Conservation (phyloP, 352 stramenopile genomes). For the Phytopythium delawarense region DNA sequence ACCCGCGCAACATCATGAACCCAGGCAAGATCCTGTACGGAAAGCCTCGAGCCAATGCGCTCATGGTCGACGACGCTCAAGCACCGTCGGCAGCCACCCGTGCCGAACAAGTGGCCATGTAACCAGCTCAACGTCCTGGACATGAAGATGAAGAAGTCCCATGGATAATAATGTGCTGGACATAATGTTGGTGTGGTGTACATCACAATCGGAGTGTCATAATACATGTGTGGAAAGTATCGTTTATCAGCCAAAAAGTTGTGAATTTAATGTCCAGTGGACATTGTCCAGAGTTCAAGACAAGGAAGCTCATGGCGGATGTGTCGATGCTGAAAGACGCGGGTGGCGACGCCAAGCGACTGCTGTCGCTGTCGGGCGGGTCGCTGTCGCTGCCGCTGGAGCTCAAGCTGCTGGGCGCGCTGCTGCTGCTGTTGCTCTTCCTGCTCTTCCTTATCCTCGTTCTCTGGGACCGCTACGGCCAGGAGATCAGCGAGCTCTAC, state of each 20-base stretch:
- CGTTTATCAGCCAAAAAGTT: too few species aligned
- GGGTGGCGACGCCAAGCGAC: constrained; percentile 22
- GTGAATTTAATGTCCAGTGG: too few species aligned
- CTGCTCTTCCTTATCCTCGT: constrained; percentile 77
- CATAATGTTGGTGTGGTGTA: too few species aligned
- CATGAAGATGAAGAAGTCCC: too few species aligned
- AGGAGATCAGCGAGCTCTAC: constrained; percentile 82
- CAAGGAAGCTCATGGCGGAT: too few species aligned
- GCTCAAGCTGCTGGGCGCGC: constrained; percentile 60
- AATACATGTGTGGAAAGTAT: too few species aligned
- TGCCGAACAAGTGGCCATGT: background rate
- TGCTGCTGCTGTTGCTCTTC: constrained; percentile 72
- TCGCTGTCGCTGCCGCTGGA: constrained; percentile 44
- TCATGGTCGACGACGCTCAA: background rate
- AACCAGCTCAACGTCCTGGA: too few species aligned
- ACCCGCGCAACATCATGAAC: constrained; percentile 97
- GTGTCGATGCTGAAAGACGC: too few species aligned
- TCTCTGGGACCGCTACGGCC: constrained; percentile 82
- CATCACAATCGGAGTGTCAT: too few species aligned
- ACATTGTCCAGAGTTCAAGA: too few species aligned
- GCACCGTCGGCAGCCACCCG: background rate
- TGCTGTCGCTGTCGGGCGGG: constrained; percentile 21
- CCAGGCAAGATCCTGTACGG: constrained; percentile 95
- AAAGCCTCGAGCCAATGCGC: background rate
- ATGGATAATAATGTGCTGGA: background rate